Conservation (phyloP, 306 rosid genomes). For the Rubus parviflorus region DNA sequence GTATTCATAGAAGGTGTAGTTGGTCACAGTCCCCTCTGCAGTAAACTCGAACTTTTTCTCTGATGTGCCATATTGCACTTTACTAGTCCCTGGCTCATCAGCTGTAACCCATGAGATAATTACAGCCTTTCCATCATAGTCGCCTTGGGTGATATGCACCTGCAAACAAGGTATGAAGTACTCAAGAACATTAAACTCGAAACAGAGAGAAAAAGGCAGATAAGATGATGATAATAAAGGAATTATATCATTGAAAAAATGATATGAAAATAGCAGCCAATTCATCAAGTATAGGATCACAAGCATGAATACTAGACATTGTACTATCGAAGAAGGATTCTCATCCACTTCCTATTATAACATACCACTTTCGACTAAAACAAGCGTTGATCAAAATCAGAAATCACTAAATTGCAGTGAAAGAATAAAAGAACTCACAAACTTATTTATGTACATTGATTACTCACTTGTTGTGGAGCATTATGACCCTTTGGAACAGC, state of each 20-base stretch:
- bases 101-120: conserved; percentile 88
- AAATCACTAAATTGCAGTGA: not conserved
- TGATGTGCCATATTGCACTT: conserved; percentile 64
- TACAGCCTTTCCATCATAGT: conserved; percentile 89
- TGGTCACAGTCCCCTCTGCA: conserved; percentile 54
- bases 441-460: not conserved
- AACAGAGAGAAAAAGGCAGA: not conserved
- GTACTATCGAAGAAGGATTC: not conserved
- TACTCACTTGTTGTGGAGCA: conserved; percentile 88
- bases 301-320: too few species aligned
- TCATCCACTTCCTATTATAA: not conserved
- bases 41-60: conserved; percentile 38
- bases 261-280: not conserved
- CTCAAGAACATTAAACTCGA: conserved; percentile 13
- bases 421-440: not conserved
- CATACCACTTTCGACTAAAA: not conserved
- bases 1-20: conserved; percentile 76
- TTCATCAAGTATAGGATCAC: not conserved
- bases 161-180: conserved; percentile 29
- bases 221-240: not conserved
- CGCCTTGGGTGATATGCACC: conserved; percentile 99
- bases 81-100: conserved; percentile 60
- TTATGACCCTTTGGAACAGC: conserved; percentile 70
- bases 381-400: not conserved
- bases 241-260: not conserved